phyloP scores from a whole-genome alignment of 2,329 filamentous ascomycete genomes.

The Colletotrichum filicis region DNA sequence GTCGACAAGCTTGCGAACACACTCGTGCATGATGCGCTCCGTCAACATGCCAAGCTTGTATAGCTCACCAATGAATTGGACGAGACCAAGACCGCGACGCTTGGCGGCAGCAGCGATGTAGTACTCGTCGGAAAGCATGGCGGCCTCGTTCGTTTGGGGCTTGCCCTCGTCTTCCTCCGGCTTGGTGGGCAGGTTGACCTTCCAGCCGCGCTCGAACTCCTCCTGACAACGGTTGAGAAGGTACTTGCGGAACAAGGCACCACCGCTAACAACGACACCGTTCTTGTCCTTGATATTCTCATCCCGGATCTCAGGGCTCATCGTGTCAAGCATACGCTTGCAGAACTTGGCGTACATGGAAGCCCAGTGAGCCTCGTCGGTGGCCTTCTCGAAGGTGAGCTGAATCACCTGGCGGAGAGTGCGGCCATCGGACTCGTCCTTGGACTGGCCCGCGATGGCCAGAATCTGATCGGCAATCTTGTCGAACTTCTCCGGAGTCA shows the following conservation, averaged over 20 bases:
- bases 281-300: slow-evolving; percentile 93
- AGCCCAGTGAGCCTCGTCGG: slow-evolving; percentile 98
- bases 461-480: slow-evolving; percentile 95
- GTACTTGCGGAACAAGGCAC: slow-evolving; percentile 97
- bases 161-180: slow-evolving; percentile 67
- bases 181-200: slow-evolving; percentile 82
- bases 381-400: slow-evolving; percentile 98
- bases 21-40: slow-evolving; percentile 99
- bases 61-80: slow-evolving; percentile 98
- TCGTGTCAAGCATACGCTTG: slow-evolving; percentile 94
- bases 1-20: slow-evolving; percentile 96
- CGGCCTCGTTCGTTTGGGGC: slow-evolving; percentile 74
- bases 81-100: slow-evolving; percentile 94
- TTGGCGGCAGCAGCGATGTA: slow-evolving; percentile 94
- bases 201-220: slow-evolving; percentile 98
- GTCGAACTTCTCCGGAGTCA: slow-evolving; percentile 99
- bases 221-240: slow-evolving; percentile 98
- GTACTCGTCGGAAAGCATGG: slow-evolving; percentile 94
- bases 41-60: slow-evolving; percentile 99
- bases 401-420: slow-evolving; percentile 98
- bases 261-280: slow-evolving; percentile 88
- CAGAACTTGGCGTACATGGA: slow-evolving; percentile 99
- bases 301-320: slow-evolving; percentile 94
- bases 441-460: slow-evolving; percentile 91
- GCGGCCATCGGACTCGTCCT: slow-evolving; percentile 92